phyloP scores from a whole-genome alignment of 169 alveolate species.

The Cyclospora cayetanensis region DNA sequence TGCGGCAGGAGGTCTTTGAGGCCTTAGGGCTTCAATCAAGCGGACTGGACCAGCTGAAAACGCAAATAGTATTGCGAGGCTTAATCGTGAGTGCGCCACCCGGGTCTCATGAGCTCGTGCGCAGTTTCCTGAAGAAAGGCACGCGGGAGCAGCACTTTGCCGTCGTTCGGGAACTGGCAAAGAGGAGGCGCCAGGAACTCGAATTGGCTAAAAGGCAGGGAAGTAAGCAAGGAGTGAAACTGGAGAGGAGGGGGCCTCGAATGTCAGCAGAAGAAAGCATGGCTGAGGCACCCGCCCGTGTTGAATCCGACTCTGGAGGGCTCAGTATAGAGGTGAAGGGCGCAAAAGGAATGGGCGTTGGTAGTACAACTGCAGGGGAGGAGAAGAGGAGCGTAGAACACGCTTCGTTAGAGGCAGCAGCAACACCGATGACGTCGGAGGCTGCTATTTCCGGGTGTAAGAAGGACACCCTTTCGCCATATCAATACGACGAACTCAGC shows the following conservation, averaged over 20 bases:
- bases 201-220: background rate
- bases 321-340: no score
- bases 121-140: conserved; percentile 24
- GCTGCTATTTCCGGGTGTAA: background rate
- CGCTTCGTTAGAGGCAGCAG: no score
- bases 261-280: no score
- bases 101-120: conserved; percentile 46
- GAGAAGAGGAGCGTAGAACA: no score
- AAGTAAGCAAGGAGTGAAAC: no score
- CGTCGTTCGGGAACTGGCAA: conserved; percentile 34
- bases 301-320: no score
- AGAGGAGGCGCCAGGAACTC: conserved; percentile 26
- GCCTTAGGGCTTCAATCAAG: conserved; percentile 5
- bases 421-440: no score
- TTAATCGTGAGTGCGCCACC: conserved; percentile 21
- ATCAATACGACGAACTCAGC: conserved; percentile 10
- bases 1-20: conserved; percentile 16
- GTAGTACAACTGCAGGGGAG: no score
- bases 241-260: no score
- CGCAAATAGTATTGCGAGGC: background rate
- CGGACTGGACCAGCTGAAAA: background rate
- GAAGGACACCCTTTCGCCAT: background rate
- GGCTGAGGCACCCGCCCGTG: no score
- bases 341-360: no score
- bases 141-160: conserved; percentile 37